Evolutionary conservation across 257 asterid genomes (phyloP).

Genomic region (Nicotiana otophora): DNA sequence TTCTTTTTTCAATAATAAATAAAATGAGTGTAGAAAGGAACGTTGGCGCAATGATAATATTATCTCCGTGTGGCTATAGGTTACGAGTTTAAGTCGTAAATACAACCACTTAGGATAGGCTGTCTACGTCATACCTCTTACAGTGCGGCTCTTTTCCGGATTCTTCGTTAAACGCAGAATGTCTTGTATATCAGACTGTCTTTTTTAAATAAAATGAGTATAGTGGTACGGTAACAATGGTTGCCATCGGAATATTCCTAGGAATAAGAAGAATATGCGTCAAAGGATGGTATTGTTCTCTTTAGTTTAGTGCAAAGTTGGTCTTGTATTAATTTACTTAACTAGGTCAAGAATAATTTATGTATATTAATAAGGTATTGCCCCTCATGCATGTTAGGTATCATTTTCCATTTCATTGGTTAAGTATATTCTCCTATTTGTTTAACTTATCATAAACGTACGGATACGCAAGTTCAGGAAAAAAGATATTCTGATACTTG

Average conservation of each 20-base stretch:
- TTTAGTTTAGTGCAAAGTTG: neutral
- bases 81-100: no score
- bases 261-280: slow-evolving; percentile 29
- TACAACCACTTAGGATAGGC: fast-evolving
- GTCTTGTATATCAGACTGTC: fast-evolving
- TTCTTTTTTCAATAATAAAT: neutral
- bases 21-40: neutral
- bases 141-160: no score
- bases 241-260: slow-evolving; percentile 29
- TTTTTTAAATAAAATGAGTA: neutral
- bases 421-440: slow-evolving; percentile 23
- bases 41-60: fast-evolving
- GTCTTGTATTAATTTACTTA: slow-evolving; percentile 19
- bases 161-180: fast-evolving
- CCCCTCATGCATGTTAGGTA: slow-evolving; percentile 7
- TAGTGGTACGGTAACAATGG: neutral
- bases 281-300: neutral
- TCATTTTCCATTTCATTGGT: slow-evolving; percentile 18
- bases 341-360: slow-evolving; percentile 33
- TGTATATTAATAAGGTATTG: slow-evolving; percentile 2
- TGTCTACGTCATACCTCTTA: fast-evolving
- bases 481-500: slow-evolving; percentile 31
- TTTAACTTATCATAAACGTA: slow-evolving; percentile 23
- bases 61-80: no score
- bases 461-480: neutral